Conservation (phyloP, 1,284 basidiomycete species). For the Cryptococcus maquisensis region DNA sequence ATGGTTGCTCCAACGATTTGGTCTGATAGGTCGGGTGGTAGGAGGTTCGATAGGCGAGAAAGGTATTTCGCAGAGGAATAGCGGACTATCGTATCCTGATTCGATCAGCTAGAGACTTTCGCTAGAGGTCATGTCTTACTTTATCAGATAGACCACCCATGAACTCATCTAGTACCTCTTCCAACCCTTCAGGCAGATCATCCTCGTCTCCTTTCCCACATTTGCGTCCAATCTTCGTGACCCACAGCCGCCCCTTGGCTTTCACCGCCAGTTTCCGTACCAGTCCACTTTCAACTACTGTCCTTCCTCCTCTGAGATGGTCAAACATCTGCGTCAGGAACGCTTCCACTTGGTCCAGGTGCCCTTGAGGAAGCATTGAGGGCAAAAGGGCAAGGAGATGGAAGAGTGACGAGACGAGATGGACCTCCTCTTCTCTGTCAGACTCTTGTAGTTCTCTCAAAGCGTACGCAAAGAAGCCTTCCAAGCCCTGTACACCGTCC, state of each 20-base stretch:
- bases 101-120: neutral
- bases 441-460: slow-evolving; percentile 30
- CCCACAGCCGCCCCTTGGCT: slow-evolving; percentile 46
- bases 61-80: slow-evolving; percentile 94
- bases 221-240: slow-evolving; percentile 28
- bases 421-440: slow-evolving; percentile 36
- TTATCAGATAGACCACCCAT: slow-evolving; percentile 76
- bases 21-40: slow-evolving; percentile 67
- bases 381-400: slow-evolving; percentile 41
- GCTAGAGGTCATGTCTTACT: slow-evolving; percentile 51
- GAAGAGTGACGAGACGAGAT: slow-evolving; percentile 33
- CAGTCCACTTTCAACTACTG: slow-evolving; percentile 36
- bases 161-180: slow-evolving; percentile 68
- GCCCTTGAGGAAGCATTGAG: slow-evolving; percentile 23
- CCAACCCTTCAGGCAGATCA: slow-evolving; percentile 75
- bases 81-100: slow-evolving; percentile 86
- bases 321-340: slow-evolving; percentile 37
- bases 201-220: slow-evolving; percentile 52
- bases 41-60: slow-evolving; percentile 74
- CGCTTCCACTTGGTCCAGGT: slow-evolving; percentile 32
- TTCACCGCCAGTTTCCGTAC: slow-evolving; percentile 46
- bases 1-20: slow-evolving; percentile 80
- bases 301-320: slow-evolving; percentile 37
- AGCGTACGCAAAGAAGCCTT: slow-evolving; percentile 38
- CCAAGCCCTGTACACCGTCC: slow-evolving; percentile 34